Base-by-base conservation (phyloP, 768 basidiomycete species). In the Boletus tomentosulus region DNA sequence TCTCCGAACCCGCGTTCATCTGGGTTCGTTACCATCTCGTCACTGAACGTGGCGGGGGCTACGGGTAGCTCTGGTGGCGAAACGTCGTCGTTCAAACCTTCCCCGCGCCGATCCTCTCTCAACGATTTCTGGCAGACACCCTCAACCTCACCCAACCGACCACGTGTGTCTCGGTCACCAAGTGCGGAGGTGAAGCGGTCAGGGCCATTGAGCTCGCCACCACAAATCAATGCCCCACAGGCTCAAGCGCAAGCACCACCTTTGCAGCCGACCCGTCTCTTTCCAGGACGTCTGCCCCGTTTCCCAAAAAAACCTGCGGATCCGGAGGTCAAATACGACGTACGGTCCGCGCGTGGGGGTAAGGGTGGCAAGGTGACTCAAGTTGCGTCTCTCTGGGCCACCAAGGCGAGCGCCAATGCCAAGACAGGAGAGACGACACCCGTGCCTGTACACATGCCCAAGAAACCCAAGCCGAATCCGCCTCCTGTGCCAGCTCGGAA, bases 301-400 rank as follows among this genome's bases (percentile, higher is more conserved):
- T 71, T 74, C 52, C 69, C 74, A 3, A 57, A 70, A 50, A 61
- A 68, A 39, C 66, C 68, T 22, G 54, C 60, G 3, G 79, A 83
- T 55, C 73, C 79, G 0, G 85, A 83, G 48, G 77, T 75, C 22
- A 85, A 83, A 54, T 89, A 90, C 62, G 83, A 91, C 62, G 68
- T 89, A 25, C 82, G 85, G 12, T 90, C 87, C 35, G 88, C 87
- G 4, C 78, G 89, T 22, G 88, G 90, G 4, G 89, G 90, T 2
- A 73, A 78, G 41, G 89, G 90, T 3, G 90, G 89, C 12, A 78
- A 79, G 50, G 89, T 91, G 15, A 76, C 87, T 3, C 75, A 87
- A 4, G 86, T 89, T 1, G 82, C 86, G 0, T 80, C 87, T 2
- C 72, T 92, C 24, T 92, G 89, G 88, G 81, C 86, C 3, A 72